phyloP scores from a whole-genome alignment of 129 eudicot species.

The Apium graveolens region DNA sequence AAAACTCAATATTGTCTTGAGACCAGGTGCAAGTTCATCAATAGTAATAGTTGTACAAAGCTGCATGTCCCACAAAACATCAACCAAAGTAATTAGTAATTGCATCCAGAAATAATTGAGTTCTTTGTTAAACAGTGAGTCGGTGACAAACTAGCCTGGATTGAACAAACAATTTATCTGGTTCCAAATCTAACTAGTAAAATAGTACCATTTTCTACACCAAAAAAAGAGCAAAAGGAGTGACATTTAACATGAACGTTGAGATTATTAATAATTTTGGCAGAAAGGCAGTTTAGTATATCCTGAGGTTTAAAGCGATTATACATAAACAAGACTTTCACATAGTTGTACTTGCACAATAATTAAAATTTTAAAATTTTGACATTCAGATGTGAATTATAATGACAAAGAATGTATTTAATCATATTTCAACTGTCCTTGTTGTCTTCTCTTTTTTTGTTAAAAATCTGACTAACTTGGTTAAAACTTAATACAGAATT shows the following conservation, averaged over 20 bases:
- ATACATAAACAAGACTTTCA: neutral
- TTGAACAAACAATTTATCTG: neutral
- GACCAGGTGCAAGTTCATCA: constrained; percentile 62
- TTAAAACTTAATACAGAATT: neutral
- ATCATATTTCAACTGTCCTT: neutral
- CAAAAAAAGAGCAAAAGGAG: neutral
- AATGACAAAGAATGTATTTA: neutral
- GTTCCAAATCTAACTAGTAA: neutral
- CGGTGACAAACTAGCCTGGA: neutral
- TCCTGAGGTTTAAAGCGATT: too few relatives aligned
- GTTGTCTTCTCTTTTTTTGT: neutral
- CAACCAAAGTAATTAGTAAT: neutral
- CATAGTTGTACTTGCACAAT: neutral
- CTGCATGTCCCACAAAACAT: constrained; percentile 14
- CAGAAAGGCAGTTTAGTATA: neutral
- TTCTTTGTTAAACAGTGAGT: neutral
- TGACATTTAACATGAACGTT: neutral
- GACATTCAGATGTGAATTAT: neutral
- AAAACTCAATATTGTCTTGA: constrained; percentile 47
- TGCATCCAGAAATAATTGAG: neutral
- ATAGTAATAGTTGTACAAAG: constrained; percentile 44
- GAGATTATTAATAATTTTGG: neutral
- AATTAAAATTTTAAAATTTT: neutral
- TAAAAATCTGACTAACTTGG: neutral
- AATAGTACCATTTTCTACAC: neutral